Evolutionary conservation across 805 yeast species (phyloP), one percentile per base, ranked within the genome.

Genomic region (Zygoascus flipseniorum): DNA sequence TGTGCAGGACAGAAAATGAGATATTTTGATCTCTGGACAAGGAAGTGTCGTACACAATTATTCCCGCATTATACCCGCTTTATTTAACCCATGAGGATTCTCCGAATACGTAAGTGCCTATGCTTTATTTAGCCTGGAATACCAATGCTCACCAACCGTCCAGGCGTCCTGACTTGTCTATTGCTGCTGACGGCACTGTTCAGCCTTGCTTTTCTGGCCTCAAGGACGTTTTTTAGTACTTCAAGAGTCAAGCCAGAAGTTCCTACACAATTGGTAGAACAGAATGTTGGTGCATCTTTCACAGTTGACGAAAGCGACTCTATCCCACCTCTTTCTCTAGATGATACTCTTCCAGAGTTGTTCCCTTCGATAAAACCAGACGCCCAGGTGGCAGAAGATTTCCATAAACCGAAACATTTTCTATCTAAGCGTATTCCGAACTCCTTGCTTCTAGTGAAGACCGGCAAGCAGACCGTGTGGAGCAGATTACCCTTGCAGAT

Each of bases 381-480:
- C 8, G 39, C 8, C 8, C 16, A 35, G 13, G 16, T 35, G 5
- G 39, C 39, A 11, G 16, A 35, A 8, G 16, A 35, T n/a, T 13
- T 35, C 16, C 16, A n/a, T n/a, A 11, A n/a, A 8, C 39, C 39
- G 5, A n/a, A n/a, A 35, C 8, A 5, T 8, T 23, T 6, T 23
- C 28, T 23, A 23, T 23, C 46, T 16, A 23, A n/a, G 20, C 16
- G 8, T 23, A 19, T 5, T 13, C 48, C 23, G 2, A 19, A 35
- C 16, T 23, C 66, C 6, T 68, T 67, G 48, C 53, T 71, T 45
- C 62, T 70, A 64, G 57, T 70, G 51, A 70, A 69, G 53, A 71
- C 74, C 2, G 72, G 74, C 2, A 62, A 62, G 11, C 65, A 67
- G 5, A 70, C 65, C 6, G 58, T 65, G 49, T 66, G 71, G 71